Evolutionary conservation across 225 moss, liverwort and hornwort species (phyloP), one percentile per base, ranked within the genome.

Genomic region (Antitrichia curtipendula): DNA sequence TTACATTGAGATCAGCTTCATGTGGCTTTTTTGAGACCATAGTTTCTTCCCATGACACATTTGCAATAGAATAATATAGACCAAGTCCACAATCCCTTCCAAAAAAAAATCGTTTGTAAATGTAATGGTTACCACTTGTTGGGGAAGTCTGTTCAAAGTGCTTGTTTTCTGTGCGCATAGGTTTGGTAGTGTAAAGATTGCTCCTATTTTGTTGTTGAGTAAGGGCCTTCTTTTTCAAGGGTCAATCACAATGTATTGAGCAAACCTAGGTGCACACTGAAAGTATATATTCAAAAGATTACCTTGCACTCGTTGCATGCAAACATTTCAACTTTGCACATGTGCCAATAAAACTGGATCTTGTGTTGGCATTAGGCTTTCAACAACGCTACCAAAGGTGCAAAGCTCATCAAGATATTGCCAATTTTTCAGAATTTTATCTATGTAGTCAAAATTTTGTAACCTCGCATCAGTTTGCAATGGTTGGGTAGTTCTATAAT

Each of bases 81-180:
- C 12, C 7, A 40, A 38, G 23, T 38, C 25, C 5, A 69, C 8
- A 69, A 40, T 16, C 6, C 2, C 28, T 3, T 43, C 28, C 16
- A 27, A 43, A 71, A 27, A 2, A 41, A 43, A 43, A 8, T 25
- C 1, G 0, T 15, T 15, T 43, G 1, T 5, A 5, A 14, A 41
- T n/a, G 22, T 2, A n/a, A 22, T 22, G 8, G 14, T 24, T 5
- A 14, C 8, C 3, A 69, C 5, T 69, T 24, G 25, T 7, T 70
- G 1, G 15, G 0, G 5, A 41, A 15, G 1, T 1, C 1, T 0
- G 0, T 21, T 70, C 0, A 0, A 70, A 40, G 24, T 40, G 24
- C 0, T 4, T 40, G 6, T 24, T 24, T n/a, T n/a, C n/a, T 24
- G 25, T 40, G 13, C 5, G 8, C 0, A 0, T 21, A 38, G 38